Evolutionary conservation across 495 filamentous ascomycete species (phyloP).

Genomic region (Parathielavia appendiculata): DNA sequence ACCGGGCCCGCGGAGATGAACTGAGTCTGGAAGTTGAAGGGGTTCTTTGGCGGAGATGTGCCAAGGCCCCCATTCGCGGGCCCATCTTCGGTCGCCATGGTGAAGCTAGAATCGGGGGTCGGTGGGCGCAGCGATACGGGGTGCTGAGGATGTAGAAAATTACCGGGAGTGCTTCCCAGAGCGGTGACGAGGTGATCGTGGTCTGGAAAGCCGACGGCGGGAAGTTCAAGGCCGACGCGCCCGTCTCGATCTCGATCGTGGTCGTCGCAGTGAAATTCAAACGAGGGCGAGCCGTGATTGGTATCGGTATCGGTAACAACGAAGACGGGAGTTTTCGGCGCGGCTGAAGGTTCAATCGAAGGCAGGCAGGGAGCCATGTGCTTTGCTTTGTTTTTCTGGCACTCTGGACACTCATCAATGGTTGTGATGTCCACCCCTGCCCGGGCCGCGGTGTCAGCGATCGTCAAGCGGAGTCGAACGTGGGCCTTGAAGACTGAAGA

Average conservation of each 20-base stretch:
- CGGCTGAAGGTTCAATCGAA: conserved; percentile 7
- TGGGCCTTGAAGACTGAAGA: neutral
- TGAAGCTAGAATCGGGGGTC: conserved; percentile 26
- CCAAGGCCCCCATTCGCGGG: conserved; percentile 28
- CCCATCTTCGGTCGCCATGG: conserved; percentile 35
- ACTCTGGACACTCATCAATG: neutral
- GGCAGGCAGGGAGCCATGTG: conserved; percentile 13
- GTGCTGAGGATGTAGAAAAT: conserved; percentile 24
- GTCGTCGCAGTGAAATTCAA: conserved; percentile 19
- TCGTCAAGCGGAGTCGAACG: conserved; percentile 14
- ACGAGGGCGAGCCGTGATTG: conserved; percentile 21
- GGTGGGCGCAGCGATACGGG: conserved; percentile 16
- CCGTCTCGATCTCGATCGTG: conserved; percentile 7
- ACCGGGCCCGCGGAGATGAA: conserved; percentile 69
- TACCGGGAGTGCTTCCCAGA: conserved; percentile 16
- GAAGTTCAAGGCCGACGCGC: neutral
- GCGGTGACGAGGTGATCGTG: conserved; percentile 7
- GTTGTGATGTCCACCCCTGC: conserved; percentile 6
- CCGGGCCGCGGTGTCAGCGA: conserved; percentile 6
- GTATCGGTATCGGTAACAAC: conserved; percentile 22
- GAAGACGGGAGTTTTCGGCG: conserved; percentile 28
- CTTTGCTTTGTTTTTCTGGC: neutral
- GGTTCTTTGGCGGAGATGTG: conserved; percentile 44
- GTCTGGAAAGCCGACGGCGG: neutral
- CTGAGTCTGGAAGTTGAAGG: conserved; percentile 93